Percentiles rank a stretch among this genome's conserved stretches.
phyloP scores from a whole-genome alignment of 2,329 filamentous ascomycete species.

The Beauveria varroae region DNA sequence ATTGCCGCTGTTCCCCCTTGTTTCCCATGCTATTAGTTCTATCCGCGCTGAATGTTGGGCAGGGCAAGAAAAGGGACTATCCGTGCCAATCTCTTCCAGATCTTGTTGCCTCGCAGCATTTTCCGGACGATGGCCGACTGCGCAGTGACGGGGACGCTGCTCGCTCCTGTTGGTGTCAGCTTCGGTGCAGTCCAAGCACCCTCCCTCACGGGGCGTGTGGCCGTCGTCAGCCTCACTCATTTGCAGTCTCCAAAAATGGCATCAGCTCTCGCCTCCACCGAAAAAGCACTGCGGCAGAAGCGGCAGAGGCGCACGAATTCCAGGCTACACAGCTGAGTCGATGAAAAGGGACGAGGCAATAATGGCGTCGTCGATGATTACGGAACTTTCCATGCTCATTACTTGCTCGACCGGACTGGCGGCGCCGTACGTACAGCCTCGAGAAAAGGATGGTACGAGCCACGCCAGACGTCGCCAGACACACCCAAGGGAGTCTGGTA shows the following conservation, averaged over 20 bases:
- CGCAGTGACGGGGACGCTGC: not conserved
- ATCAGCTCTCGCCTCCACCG: not conserved
- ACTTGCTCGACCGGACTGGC: not conserved
- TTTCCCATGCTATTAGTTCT: not conserved
- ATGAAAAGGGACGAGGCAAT: not conserved
- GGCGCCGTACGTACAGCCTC: not conserved
- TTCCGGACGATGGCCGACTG: constrained; percentile 9
- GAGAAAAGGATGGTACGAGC: not conserved
- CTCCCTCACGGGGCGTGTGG: not conserved
- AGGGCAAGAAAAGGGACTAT: not conserved
- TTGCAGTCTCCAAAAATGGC: not conserved
- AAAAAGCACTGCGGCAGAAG: constrained; percentile 3
- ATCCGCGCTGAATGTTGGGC: not conserved
- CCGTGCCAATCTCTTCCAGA: not conserved
- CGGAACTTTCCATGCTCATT: not conserved
- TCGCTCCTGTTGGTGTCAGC: not conserved
- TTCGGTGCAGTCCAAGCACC: not conserved
- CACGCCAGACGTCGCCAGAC: not conserved
- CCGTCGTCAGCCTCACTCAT: constrained; percentile 3
- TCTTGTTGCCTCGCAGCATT: not conserved
- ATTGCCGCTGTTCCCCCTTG: not conserved
- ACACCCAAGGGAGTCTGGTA: not conserved
- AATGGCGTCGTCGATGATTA: not conserved
- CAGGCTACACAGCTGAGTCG: not conserved
- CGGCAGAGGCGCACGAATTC: constrained; percentile 5